A percentile compares a stretch with the other conserved stretches of the same genome.
phyloP scores from a whole-genome alignment of 2,329 filamentous ascomycete genomes.

The Stachybotrys chlorohalonatus region DNA sequence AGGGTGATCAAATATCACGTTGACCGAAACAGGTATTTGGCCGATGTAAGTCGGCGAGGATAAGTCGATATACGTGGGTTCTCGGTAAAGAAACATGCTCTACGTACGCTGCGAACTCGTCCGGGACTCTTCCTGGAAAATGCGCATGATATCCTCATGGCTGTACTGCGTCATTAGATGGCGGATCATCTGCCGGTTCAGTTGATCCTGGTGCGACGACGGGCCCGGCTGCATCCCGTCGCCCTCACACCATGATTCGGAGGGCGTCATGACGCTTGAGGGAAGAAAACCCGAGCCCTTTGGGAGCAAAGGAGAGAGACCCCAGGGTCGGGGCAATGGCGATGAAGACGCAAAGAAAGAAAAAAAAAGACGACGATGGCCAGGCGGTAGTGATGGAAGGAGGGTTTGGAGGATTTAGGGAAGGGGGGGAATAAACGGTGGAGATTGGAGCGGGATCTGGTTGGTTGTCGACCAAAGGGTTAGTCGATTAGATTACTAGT shows the following conservation, averaged over 20 bases:
- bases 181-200: constrained; percentile 24
- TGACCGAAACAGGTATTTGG: neutral
- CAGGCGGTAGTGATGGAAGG: too few species aligned
- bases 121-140: constrained; percentile 21
- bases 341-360: neutral
- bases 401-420: too few species aligned
- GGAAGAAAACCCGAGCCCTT: too few species aligned
- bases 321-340: neutral
- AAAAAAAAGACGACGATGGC: neutral
- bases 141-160: constrained; percentile 21
- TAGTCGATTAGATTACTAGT: too few species aligned
- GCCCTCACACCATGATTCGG: constrained; percentile 19
- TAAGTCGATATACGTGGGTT: neutral
- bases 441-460: too few species aligned
- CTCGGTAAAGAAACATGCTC: neutral
- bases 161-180: constrained; percentile 24
- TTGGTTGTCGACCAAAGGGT: too few species aligned
- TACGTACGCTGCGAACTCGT: constrained; percentile 18
- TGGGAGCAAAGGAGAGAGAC: neutral
- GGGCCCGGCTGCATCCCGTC: constrained; percentile 19
- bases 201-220: constrained; percentile 15
- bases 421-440: too few species aligned
- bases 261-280: constrained; percentile 13
- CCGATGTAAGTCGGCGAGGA: neutral
- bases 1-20: constrained; percentile 4